Evolutionary conservation across 176 grass and related monocot genomes (phyloP).

Genomic region (Sorghum bicolor): Sorghum_bicolor_NCBIv3 NC_012876.2:65070001-65070500

Average conservation of each 20-base stretch:
- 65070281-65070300: neutral
- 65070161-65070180: neutral
- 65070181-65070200: neutral
- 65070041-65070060: neutral
- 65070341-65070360: slow-evolving; percentile 51
- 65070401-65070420: neutral
- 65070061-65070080: neutral
- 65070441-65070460: neutral
- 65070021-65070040: neutral
- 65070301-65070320: slow-evolving; percentile 2
- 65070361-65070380: slow-evolving; percentile 77
- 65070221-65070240: neutral
- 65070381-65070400: slow-evolving; percentile 58
- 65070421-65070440: slow-evolving; percentile 4
- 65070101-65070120: neutral
- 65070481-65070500: neutral
- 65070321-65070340: slow-evolving; percentile 38
- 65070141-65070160: neutral
- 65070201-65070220: neutral
- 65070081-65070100: neutral
- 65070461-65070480: slow-evolving; percentile 5
- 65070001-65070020: neutral
- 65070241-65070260: neutral
- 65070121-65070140: neutral
- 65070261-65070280: neutral